These are phyloP conservation scores for Berberis thunbergii DNA, from an alignment of 164 flowering plant species.

Conservation along the genomic window DNA sequence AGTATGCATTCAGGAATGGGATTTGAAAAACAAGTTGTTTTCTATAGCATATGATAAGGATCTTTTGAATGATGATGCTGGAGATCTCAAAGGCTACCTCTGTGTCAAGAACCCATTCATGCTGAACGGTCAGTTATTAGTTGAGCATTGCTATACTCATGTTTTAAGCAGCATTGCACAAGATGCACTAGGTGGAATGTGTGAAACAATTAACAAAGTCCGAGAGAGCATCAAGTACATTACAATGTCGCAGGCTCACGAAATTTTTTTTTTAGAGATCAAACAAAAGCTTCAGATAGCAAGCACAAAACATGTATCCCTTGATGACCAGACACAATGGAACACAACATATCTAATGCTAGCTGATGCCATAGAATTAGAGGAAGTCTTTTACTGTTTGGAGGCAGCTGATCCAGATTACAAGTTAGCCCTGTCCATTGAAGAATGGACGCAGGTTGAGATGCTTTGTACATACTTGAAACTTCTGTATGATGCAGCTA, in stretches of 20 bases:
- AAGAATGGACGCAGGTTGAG: conserved; percentile 77
- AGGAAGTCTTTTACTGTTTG: conserved; percentile 63
- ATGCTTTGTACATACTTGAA: conserved; percentile 51
- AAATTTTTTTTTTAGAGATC: conserved; percentile 61
- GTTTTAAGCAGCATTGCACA: conserved; percentile 59
- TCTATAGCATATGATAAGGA: conserved; percentile 51
- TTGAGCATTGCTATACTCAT: conserved; percentile 60
- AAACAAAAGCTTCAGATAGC: conserved; percentile 76
- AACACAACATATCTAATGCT: conserved; percentile 68
- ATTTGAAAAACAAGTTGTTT: conserved; percentile 55
- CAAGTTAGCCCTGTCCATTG: conserved; percentile 37
- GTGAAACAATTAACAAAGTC: conserved; percentile 45
- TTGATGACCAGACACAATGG: conserved; percentile 52
- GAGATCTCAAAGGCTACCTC: conserved; percentile 44
- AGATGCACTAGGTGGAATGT: conserved; percentile 37
- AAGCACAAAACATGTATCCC: conserved; percentile 40
- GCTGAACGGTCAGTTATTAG: conserved; percentile 54
- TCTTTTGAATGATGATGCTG: conserved; percentile 22
- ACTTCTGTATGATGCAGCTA: conserved; percentile 53
- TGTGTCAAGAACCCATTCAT: conserved; percentile 50
- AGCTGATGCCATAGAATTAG: conserved; percentile 50
- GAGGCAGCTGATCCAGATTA: conserved; percentile 51
- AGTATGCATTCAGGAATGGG: conserved; percentile 72
- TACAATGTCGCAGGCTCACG: conserved; percentile 55
- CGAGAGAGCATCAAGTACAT: conserved; percentile 78